Evolutionary conservation across 1,284 basidiomycete genomes (phyloP).

Genomic region (Ganoderma leucocontextum): DNA sequence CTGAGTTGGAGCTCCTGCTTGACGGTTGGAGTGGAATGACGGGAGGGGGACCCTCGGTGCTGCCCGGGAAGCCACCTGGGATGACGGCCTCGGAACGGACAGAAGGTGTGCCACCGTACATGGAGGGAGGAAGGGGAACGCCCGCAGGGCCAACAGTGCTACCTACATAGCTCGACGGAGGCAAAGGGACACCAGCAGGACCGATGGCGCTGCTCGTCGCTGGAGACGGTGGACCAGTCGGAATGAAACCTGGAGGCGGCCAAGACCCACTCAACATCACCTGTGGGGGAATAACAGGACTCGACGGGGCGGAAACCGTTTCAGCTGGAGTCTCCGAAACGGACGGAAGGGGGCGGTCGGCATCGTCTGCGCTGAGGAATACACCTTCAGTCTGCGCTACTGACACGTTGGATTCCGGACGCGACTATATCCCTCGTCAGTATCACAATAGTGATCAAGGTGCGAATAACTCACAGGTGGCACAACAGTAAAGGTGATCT

Average conservation of each 20-base stretch:
- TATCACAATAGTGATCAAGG: background rate
- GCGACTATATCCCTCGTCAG: conserved; percentile 19
- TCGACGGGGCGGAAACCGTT: conserved; percentile 18
- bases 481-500: conserved; percentile 26
- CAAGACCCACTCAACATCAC: conserved; percentile 29
- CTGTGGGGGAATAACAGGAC: conserved; percentile 29
- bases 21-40: conserved; percentile 34
- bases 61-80: conserved; percentile 27
- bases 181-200: conserved; percentile 28
- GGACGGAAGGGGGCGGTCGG: conserved; percentile 25
- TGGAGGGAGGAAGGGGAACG: conserved; percentile 30
- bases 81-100: conserved; percentile 22
- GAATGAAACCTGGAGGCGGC: conserved; percentile 44
- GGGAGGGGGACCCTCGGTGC: conserved; percentile 21
- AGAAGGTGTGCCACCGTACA: conserved; percentile 31
- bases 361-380: conserved; percentile 32
- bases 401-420: conserved; percentile 32
- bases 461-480: conserved; percentile 23
- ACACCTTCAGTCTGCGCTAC: conserved; percentile 21
- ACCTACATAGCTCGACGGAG: conserved; percentile 19
- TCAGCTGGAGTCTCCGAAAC: conserved; percentile 20
- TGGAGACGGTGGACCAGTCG: conserved; percentile 37
- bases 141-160: conserved; percentile 15
- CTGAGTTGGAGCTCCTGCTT: conserved; percentile 26
- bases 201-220: conserved; percentile 14